Evolutionary conservation across 768 basidiomycete species (phyloP), one percentile per base, ranked within the genome.

Genomic region (Phallus indusiatus): DNA sequence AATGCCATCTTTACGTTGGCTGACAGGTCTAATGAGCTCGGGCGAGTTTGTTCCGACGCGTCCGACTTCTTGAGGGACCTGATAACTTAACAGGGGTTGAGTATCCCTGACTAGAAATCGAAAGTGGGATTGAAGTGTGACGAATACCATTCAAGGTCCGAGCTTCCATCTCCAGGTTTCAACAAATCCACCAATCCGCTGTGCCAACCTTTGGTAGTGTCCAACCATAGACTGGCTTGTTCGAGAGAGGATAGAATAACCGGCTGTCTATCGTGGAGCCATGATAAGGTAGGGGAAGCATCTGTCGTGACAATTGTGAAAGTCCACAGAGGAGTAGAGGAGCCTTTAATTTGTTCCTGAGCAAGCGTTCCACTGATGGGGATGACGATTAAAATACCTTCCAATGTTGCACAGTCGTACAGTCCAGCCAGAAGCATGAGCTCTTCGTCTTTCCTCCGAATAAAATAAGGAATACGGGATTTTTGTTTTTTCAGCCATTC

Each of bases 401-500:
- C 80, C 12, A 88, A 75, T n/a, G 79, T 70, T 1, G 80, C 82
- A 53, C 72, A 79, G 62, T 96, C 94, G 66, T 89, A 96, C 0
- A 97, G 72, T 1, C 93, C 94, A 1, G 94, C 94, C 68, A 99
- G 77, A 34, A 94, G 81, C 78, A 97, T 82, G 2, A 94, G 64
- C 54, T 72, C 74, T 20, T 74, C 74, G 59, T 86, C 81, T 48
- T 81, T 78, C 47, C 79, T 82, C 66, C 85, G 88, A 37, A 81
- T 84, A 65, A 92, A 94, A 68, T 95, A 83, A 0, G 94, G 91
- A 1, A 90, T 66, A 64, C 88, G 88, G 47, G 81, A 76, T 66
- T 85, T 88, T 54, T 85, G 88, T 68, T 86, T 90, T 59, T 84
- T 86, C 47, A 90, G 77, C 95, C 95, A 97, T 71, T 99, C 95